A percentile compares a stretch with the other conserved stretches of the same genome.
Evolutionary conservation across 2,329 filamentous ascomycete species (phyloP).

Genomic region (Ambrosiella beaveri): DNA sequence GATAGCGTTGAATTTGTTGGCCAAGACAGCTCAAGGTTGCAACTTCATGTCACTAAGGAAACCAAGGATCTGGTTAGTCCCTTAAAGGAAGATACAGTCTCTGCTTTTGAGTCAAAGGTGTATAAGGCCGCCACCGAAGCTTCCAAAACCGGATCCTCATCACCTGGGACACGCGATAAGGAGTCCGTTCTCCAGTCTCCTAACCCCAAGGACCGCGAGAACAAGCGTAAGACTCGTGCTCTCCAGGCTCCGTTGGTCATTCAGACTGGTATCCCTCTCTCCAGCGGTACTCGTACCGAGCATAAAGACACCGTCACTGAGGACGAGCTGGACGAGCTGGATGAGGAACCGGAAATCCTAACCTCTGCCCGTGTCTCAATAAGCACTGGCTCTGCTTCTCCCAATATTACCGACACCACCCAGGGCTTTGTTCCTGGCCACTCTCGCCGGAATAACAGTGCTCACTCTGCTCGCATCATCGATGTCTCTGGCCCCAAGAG

Average conservation of each 20-base stretch:
- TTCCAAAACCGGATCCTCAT: neutral
- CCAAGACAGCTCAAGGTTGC: neutral
- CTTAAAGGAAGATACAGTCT: neutral
- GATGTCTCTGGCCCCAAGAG: conserved; percentile 37
- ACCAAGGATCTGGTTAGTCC: neutral
- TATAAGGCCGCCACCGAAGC: neutral
- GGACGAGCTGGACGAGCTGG: conserved; percentile 20
- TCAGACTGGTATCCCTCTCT: conserved; percentile 8
- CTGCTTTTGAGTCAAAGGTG: neutral
- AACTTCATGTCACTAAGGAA: neutral
- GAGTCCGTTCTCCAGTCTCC: neutral
- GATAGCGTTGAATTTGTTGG: conserved; percentile 11
- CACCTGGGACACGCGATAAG: neutral
- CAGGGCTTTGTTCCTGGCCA: conserved; percentile 23
- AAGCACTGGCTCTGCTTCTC: conserved; percentile 30
- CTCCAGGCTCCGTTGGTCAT: conserved; percentile 11
- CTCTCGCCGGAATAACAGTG: conserved; percentile 26
- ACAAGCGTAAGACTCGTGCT: conserved; percentile 9
- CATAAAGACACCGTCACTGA: conserved; percentile 14
- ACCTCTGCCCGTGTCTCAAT: conserved; percentile 40
- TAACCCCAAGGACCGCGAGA: neutral
- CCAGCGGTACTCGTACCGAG: conserved; percentile 4
- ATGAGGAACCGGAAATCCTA: conserved; percentile 37
- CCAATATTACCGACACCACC: conserved; percentile 30
- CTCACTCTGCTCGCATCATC: conserved; percentile 40